Evolutionary conservation across 352 stramenopile species (phyloP).

Genomic region (Phytophthora parvispora): DNA sequence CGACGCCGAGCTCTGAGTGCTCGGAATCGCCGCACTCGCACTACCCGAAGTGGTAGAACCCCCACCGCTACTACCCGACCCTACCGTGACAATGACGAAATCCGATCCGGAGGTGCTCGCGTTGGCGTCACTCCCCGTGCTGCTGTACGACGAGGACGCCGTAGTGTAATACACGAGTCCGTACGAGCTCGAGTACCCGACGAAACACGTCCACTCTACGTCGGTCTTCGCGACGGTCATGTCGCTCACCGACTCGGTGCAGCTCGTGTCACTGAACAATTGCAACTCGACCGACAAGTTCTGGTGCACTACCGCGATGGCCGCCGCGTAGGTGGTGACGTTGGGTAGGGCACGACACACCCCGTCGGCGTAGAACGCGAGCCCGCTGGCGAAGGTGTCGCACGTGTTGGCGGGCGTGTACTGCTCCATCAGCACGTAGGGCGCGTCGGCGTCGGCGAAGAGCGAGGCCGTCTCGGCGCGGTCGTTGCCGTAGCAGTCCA

Average conservation of each 20-base stretch:
- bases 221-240: slow-evolving; percentile 11
- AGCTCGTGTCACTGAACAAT: slow-evolving; percentile 18
- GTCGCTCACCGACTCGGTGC: slow-evolving; percentile 11
- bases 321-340: slow-evolving; percentile 13
- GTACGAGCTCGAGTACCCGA: slow-evolving; percentile 19
- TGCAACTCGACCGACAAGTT: slow-evolving; percentile 24
- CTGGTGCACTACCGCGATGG: slow-evolving; percentile 6
- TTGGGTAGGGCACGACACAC: slow-evolving; percentile 23
- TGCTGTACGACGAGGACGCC: slow-evolving; percentile 12
- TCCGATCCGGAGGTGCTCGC: slow-evolving; percentile 14
- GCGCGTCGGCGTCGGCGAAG: slow-evolving; percentile 21
- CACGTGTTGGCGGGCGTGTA: slow-evolving; percentile 25
- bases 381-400: slow-evolving; percentile 13
- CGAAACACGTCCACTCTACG: slow-evolving; percentile 24
- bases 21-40: background rate
- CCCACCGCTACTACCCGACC: slow-evolving; percentile 6
- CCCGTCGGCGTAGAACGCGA: slow-evolving; percentile 29
- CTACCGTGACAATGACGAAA: slow-evolving; percentile 16
- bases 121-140: slow-evolving; percentile 4
- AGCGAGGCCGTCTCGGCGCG: slow-evolving; percentile 11
- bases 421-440: slow-evolving; percentile 27
- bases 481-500: slow-evolving; percentile 28
- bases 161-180: slow-evolving; percentile 29
- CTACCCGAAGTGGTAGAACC: background rate
- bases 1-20: background rate